phyloP scores from a whole-genome alignment of 1,284 basidiomycete genomes.

The Phellinidium pouzarii region DNA sequence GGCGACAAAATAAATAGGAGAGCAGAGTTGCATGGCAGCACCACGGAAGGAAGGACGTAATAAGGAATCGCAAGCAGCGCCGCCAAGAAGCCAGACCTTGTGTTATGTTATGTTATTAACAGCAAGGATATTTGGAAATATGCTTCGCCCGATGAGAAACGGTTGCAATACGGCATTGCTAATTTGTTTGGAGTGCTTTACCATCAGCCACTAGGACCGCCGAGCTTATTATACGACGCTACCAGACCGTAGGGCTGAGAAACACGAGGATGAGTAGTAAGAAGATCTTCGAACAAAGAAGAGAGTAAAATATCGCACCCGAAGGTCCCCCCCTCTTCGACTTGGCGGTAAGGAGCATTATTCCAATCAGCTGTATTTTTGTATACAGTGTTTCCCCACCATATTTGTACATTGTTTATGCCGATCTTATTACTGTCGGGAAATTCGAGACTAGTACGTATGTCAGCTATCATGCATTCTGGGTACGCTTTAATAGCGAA shows the following conservation, averaged over 20 bases:
- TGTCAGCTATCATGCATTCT: not conserved
- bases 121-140: too few species aligned
- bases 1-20: too few species aligned
- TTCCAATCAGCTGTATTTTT: conserved; percentile 35
- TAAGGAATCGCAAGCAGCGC: too few species aligned
- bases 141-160: not conserved
- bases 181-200: too few species aligned
- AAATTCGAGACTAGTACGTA: conserved; percentile 34
- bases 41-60: too few species aligned
- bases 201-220: not conserved
- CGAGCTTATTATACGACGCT: not conserved
- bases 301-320: conserved; percentile 24
- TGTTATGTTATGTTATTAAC: too few species aligned
- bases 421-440: conserved; percentile 41
- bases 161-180: not conserved
- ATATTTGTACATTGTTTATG: conserved; percentile 33
- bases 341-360: conserved; percentile 23
- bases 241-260: not conserved
- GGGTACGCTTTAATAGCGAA: not conserved
- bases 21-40: too few species aligned
- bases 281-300: too few species aligned
- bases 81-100: too few species aligned
- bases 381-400: conserved; percentile 48
- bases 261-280: too few species aligned
- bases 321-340: conserved; percentile 27